Evolutionary conservation across 148 eudicot genomes (phyloP).

Genomic region (Diospyros kaki): DNA sequence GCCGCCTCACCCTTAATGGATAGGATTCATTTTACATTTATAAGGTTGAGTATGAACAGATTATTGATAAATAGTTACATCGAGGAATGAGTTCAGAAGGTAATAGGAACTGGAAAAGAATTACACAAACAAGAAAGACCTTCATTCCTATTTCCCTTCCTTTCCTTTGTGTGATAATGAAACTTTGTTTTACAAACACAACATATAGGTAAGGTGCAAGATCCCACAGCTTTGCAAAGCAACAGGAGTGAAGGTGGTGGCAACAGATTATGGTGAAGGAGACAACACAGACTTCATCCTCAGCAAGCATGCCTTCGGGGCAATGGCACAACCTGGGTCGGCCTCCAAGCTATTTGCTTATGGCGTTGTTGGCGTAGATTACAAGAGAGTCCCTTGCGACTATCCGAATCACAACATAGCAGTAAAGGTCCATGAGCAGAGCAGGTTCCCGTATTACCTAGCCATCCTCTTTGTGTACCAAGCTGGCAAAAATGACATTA

Average conservation of each 20-base stretch:
- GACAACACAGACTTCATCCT: slow-evolving; percentile 47
- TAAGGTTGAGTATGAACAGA: too few species aligned
- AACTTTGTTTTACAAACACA: neutral
- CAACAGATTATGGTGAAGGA: slow-evolving; percentile 48
- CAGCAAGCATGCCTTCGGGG: slow-evolving; percentile 30
- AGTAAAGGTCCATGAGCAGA: slow-evolving; percentile 43
- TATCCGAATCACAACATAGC: slow-evolving; percentile 30
- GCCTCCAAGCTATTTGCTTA: slow-evolving; percentile 30
- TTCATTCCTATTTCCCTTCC: neutral
- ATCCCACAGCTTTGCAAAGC: slow-evolving; percentile 35
- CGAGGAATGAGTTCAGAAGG: too few species aligned
- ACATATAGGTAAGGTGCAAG: slow-evolving; percentile 49
- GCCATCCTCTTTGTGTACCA: slow-evolving; percentile 41
- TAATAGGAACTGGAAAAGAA: too few species aligned
- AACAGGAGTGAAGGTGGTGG: slow-evolving; percentile 45
- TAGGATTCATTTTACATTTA: too few species aligned
- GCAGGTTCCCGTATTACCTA: slow-evolving; percentile 41
- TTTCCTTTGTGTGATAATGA: neutral
- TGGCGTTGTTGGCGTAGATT: slow-evolving; percentile 50
- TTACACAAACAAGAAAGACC: too few species aligned
- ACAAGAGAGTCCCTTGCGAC: slow-evolving; percentile 35
- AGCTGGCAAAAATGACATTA: slow-evolving; percentile 37
- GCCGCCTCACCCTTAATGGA: too few species aligned
- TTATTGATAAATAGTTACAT: too few species aligned
- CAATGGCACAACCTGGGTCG: slow-evolving; percentile 33